Evolutionary conservation across 164 flowering plant species (phyloP).

Genomic region (Annona squamosa): DNA sequence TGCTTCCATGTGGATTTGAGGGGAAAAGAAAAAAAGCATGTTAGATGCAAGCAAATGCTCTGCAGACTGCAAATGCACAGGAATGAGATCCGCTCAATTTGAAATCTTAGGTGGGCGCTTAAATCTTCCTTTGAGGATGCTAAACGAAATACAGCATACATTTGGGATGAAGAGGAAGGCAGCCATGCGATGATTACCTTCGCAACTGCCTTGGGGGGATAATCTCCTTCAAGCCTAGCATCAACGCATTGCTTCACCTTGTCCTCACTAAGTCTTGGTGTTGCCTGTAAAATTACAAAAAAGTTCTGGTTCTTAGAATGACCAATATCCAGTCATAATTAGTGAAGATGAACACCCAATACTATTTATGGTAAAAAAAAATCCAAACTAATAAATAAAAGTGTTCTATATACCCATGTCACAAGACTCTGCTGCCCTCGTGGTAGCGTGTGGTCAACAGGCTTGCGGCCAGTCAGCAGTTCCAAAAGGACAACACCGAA

Average conservation of each 20-base stretch:
- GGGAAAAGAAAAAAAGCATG: background rate
- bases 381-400: background rate
- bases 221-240: slow-evolving; percentile 54
- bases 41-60: background rate
- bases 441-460: slow-evolving; percentile 80
- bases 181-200: slow-evolving; percentile 39
- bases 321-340: background rate
- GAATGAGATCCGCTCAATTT: background rate
- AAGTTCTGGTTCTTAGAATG: background rate
- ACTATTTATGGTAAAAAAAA: background rate
- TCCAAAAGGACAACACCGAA: slow-evolving; percentile 83
- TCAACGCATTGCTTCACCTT: slow-evolving; percentile 87
- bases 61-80: background rate
- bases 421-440: slow-evolving; percentile 90
- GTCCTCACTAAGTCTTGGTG: slow-evolving; percentile 82
- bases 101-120: background rate
- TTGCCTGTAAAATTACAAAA: slow-evolving; percentile 41
- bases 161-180: background rate
- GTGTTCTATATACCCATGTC: slow-evolving; percentile 54
- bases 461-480: slow-evolving; percentile 83
- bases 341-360: background rate
- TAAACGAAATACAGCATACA: too few species aligned
- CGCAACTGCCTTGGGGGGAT: slow-evolving; percentile 86
- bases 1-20: slow-evolving; percentile 14
- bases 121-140: too few species aligned